Conservation (phyloP, 2,329 filamentous ascomycete species). For the Aspergillus pseudoglaucus region DNA sequence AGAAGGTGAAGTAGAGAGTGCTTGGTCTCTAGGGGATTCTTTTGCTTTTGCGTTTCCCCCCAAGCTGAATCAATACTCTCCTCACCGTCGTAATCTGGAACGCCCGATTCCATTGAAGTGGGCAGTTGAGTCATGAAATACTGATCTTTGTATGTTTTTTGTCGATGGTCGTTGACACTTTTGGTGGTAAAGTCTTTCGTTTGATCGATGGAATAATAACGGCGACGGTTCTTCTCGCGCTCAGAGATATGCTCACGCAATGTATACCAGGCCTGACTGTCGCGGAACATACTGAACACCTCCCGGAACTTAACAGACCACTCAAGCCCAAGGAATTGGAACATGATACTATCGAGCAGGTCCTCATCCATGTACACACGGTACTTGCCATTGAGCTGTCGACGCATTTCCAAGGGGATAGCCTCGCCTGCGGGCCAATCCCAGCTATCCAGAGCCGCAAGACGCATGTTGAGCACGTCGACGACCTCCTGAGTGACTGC, state of each 20-base stretch:
- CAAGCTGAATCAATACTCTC: conserved; percentile 16
- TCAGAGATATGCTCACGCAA: conserved; percentile 27
- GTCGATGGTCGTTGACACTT: conserved; percentile 27
- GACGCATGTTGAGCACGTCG: conserved; percentile 53
- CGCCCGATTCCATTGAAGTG: conserved; percentile 29
- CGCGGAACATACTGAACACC: conserved; percentile 32
- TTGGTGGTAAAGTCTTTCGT: conserved; percentile 7
- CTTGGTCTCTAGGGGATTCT: conserved; percentile 44
- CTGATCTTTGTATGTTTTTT: conserved; percentile 34
- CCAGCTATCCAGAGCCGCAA: conserved; percentile 48
- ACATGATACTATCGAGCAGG: conserved; percentile 49
- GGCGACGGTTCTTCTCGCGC: conserved; percentile 36
- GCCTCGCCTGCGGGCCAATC: conserved; percentile 40
- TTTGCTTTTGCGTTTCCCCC: conserved; percentile 16
- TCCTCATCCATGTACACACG: conserved; percentile 56
- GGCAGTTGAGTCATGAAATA: conserved; percentile 56
- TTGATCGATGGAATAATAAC: conserved; percentile 41
- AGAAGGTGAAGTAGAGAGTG: conserved; percentile 53
- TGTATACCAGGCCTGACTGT: conserved; percentile 38
- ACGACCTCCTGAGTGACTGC: conserved; percentile 48
- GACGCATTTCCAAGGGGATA: conserved; percentile 45
- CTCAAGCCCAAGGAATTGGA: conserved; percentile 49
- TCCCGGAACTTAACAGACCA: conserved; percentile 46
- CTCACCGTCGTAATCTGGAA: conserved; percentile 36
- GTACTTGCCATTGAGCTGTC: conserved; percentile 53